These are phyloP conservation scores for Cryphonectria naterciae DNA, from an alignment of 2,329 filamentous ascomycete genomes.

Conservation along the genomic window DNA sequence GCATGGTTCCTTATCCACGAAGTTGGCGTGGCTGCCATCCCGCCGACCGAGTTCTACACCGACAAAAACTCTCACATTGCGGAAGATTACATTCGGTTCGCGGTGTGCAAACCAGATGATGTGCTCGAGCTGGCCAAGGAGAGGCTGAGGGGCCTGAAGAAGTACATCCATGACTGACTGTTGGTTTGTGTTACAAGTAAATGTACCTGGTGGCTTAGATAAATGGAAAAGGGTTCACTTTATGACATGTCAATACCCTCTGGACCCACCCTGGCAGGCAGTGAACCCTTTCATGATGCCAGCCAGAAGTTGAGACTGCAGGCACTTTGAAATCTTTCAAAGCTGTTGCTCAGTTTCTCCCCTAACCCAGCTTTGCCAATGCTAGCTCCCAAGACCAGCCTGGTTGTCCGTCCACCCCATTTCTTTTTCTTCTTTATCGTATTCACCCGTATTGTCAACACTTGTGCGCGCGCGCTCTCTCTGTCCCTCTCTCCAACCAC, in stretches of 20 bases:
- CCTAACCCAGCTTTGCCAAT: not conserved
- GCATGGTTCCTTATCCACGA: constrained; percentile 97
- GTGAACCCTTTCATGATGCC: not conserved
- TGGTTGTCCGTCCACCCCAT: not conserved
- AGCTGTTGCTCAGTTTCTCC: not conserved
- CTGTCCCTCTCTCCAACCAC: not conserved
- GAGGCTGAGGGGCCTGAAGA: constrained; percentile 71
- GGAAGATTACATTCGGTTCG: constrained; percentile 92
- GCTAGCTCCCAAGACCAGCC: not conserved
- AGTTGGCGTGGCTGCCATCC: constrained; percentile 92
- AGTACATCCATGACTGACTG: constrained; percentile 58
- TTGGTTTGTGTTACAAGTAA: not conserved
- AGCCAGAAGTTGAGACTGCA: not conserved
- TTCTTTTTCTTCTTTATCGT: not conserved
- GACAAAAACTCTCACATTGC: constrained; percentile 80
- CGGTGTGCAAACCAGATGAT: constrained; percentile 92
- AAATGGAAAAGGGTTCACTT: not conserved
- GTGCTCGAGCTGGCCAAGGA: constrained; percentile 81
- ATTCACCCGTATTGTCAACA: not conserved
- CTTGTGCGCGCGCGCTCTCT: too few species aligned
- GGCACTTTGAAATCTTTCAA: not conserved
- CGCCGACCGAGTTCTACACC: constrained; percentile 96
- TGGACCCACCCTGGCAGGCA: constrained; percentile 7
- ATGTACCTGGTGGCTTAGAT: not conserved
- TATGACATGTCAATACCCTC: not conserved